Conservation (phyloP, 768 basidiomycete species). For the Tulasnella sp. region DNA sequence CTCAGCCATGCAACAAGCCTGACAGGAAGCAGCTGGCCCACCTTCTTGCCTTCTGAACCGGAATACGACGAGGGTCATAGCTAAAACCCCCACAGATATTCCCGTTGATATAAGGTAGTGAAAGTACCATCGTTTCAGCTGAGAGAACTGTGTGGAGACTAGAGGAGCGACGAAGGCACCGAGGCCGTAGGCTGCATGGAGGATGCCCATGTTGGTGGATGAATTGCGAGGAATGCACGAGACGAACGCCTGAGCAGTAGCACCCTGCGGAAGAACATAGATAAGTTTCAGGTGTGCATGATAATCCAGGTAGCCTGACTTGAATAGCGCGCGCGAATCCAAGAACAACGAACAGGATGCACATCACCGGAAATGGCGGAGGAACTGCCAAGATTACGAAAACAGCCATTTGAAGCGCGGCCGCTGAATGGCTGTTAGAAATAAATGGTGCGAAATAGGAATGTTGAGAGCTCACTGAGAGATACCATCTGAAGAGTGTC, state of each 20-base stretch:
- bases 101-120: constrained; percentile 36
- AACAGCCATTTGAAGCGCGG: constrained; percentile 40
- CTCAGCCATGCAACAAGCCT: too few relatives aligned
- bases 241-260: constrained; percentile 57
- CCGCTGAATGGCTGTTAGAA: constrained; percentile 16
- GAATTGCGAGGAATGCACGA: constrained; percentile 43
- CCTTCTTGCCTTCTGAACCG: constrained; percentile 25
- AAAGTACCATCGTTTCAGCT: constrained; percentile 29
- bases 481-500: too few relatives aligned
- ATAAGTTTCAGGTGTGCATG: constrained; percentile 28
- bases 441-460: not conserved
- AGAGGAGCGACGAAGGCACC: constrained; percentile 43
- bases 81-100: constrained; percentile 25
- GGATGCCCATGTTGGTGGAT: constrained; percentile 56
- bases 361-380: constrained; percentile 54
- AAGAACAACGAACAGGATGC: constrained; percentile 35
- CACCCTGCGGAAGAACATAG: not conserved
- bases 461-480: too few relatives aligned
- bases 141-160: constrained; percentile 43
- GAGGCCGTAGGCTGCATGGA: constrained; percentile 53
- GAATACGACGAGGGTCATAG: constrained; percentile 22
- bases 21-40: too few relatives aligned
- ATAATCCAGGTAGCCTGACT: too few relatives aligned
- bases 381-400: constrained; percentile 44
- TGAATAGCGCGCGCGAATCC: constrained; percentile 40